phyloP scores from a whole-genome alignment of 108 stramenopile species.

The Stephanodiscus minutulus region DNA sequence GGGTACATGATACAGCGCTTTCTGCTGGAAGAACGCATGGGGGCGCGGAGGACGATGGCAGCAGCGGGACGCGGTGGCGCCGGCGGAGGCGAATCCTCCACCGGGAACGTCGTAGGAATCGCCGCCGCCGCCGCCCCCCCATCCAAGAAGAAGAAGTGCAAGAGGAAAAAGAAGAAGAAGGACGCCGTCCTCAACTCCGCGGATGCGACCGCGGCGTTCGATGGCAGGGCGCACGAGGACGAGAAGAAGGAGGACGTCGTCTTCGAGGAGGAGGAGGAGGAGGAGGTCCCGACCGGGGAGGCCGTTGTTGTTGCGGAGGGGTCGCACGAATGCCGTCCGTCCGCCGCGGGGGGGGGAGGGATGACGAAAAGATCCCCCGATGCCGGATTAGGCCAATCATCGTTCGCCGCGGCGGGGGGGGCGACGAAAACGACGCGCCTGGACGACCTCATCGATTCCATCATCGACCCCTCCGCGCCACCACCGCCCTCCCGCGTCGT shows the following conservation, averaged over 20 bases:
- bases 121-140: background rate
- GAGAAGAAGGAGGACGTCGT: background rate
- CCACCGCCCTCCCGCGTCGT: background rate
- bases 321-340: too few species aligned
- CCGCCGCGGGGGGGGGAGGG: too few species aligned
- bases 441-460: slow-evolving; percentile 15
- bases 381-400: too few species aligned
- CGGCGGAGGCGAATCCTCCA: background rate
- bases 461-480: slow-evolving; percentile 20
- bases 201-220: background rate
- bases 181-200: too few species aligned
- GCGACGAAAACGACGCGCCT: background rate
- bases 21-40: slow-evolving; percentile 13
- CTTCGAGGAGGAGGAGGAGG: too few species aligned
- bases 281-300: too few species aligned
- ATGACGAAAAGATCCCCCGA: too few species aligned
- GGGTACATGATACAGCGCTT: slow-evolving; percentile 12
- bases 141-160: slow-evolving; percentile 16
- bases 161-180: slow-evolving; percentile 24
- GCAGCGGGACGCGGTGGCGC: background rate
- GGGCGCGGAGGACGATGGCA: background rate
- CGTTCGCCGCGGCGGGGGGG: too few species aligned
- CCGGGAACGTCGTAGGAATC: background rate
- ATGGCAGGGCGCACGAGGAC: too few species aligned
- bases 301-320: too few species aligned